A percentile compares a stretch with the other conserved stretches of the same genome.
Conservation (phyloP, 768 basidiomycete genomes). For the Paxillus involutus region DNA sequence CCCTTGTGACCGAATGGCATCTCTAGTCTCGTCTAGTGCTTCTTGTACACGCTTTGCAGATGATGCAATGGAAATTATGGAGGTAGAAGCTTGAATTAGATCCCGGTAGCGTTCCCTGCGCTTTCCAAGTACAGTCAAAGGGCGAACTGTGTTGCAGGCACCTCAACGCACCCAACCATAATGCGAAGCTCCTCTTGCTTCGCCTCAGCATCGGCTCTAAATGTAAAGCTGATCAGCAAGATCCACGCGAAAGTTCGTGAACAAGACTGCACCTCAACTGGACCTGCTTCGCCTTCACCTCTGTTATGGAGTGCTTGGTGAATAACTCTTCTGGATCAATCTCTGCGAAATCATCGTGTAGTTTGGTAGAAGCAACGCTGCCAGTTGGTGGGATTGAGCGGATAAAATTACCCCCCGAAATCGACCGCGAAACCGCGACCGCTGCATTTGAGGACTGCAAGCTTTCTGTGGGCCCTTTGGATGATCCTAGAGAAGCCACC, state of each 20-base stretch:
- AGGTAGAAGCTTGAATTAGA: constrained; percentile 80
- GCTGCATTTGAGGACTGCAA: constrained; percentile 6
- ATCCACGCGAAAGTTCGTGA: not conserved
- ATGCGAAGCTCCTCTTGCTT: constrained; percentile 86
- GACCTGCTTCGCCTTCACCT: constrained; percentile 68
- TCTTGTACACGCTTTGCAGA: constrained; percentile 66
- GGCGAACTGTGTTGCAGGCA: not conserved
- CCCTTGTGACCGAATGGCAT: constrained; percentile 49
- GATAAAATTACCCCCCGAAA: constrained; percentile 5
- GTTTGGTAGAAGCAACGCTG: constrained; percentile 11
- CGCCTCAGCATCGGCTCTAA: constrained; percentile 76
- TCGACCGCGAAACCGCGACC: constrained; percentile 5
- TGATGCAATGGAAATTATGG: constrained; percentile 73
- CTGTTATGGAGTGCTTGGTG: constrained; percentile 63
- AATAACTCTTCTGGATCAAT: constrained; percentile 76
- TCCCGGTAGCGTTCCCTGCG: constrained; percentile 88
- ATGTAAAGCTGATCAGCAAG: constrained; percentile 2
- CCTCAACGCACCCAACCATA: constrained; percentile 84
- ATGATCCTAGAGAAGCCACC: constrained; percentile 25
- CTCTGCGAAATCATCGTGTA: constrained; percentile 20
- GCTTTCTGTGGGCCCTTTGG: constrained; percentile 10
- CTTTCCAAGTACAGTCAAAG: constrained; percentile 51
- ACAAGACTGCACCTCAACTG: constrained; percentile 54
- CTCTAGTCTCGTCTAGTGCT: constrained; percentile 62
- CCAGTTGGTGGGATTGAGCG: constrained; percentile 10